These are phyloP conservation scores for Chondrus crispus DNA, from an alignment of 23 red algal genomes.

Conservation along the genomic window DNA sequence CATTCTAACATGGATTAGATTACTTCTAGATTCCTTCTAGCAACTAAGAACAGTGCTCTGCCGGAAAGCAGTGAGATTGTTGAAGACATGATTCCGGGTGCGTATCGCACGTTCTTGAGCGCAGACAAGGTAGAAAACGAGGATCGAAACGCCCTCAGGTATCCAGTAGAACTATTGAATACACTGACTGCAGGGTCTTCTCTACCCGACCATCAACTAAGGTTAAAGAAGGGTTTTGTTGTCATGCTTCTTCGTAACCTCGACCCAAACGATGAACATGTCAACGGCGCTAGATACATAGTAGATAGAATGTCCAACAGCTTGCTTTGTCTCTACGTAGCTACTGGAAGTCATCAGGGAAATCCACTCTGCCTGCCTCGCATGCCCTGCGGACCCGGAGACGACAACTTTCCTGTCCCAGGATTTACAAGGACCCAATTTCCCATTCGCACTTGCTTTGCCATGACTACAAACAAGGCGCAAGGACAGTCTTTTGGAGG, in stretches of 20 bases:
- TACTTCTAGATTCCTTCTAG: background rate
- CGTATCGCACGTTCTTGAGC: background rate
- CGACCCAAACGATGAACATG: too few relatives aligned
- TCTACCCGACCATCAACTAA: too few relatives aligned
- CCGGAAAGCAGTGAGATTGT: background rate
- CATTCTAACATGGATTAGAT: background rate
- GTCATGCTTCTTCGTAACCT: too few relatives aligned
- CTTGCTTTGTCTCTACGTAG: background rate
- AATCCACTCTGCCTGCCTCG: background rate
- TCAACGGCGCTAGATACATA: background rate
- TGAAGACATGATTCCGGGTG: background rate
- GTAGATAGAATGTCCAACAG: background rate
- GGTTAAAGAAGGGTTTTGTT: too few relatives aligned
- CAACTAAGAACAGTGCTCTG: background rate
- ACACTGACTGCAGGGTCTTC: background rate
- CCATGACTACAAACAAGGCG: background rate
- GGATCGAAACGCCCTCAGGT: background rate
- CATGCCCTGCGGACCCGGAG: background rate
- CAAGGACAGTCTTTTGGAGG: background rate
- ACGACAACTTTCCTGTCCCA: background rate
- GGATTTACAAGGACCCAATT: background rate
- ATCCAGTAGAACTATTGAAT: background rate
- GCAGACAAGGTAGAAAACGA: background rate
- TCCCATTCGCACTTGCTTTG: background rate
- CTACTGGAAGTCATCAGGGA: background rate